phyloP scores from a whole-genome alignment of 768 basidiomycete species.

The Hericium rajendrae region DNA sequence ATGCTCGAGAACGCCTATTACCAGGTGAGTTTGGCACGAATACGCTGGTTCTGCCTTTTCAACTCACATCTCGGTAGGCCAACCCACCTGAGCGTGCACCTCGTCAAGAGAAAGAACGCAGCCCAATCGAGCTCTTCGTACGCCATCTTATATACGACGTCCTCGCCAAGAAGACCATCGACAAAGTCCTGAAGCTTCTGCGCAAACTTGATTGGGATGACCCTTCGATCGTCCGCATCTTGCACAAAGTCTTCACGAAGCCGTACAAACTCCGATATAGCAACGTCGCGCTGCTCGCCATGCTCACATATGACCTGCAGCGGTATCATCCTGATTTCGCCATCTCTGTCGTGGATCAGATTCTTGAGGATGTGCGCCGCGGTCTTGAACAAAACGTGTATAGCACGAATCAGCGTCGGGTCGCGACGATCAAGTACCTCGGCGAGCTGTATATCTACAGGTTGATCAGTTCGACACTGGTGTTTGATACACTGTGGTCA shows the following conservation, averaged over 20 bases:
- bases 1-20: constrained; percentile 97
- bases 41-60: background rate
- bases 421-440: constrained; percentile 89
- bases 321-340: constrained; percentile 87
- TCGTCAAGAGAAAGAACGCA: constrained; percentile 73
- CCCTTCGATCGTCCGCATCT: constrained; percentile 40
- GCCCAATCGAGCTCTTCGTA: constrained; percentile 87
- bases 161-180: constrained; percentile 85
- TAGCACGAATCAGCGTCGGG: constrained; percentile 86
- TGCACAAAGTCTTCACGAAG: constrained; percentile 92
- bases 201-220: constrained; percentile 98
- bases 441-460: constrained; percentile 98
- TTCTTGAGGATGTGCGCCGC: constrained; percentile 83
- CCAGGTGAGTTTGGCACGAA: constrained; percentile 44
- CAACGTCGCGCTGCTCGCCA: constrained; percentile 83
- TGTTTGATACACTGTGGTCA: constrained; percentile 93
- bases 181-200: constrained; percentile 88
- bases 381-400: constrained; percentile 94
- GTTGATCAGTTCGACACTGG: constrained; percentile 74
- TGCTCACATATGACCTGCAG: constrained; percentile 91
- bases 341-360: constrained; percentile 84
- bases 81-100: constrained; percentile 94
- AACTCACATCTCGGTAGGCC: constrained; percentile 44
- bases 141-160: constrained; percentile 93
- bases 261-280: constrained; percentile 96